Base-by-base conservation (phyloP, 2,329 filamentous ascomycete species). In the Penicillium sclerotigenum region DNA sequence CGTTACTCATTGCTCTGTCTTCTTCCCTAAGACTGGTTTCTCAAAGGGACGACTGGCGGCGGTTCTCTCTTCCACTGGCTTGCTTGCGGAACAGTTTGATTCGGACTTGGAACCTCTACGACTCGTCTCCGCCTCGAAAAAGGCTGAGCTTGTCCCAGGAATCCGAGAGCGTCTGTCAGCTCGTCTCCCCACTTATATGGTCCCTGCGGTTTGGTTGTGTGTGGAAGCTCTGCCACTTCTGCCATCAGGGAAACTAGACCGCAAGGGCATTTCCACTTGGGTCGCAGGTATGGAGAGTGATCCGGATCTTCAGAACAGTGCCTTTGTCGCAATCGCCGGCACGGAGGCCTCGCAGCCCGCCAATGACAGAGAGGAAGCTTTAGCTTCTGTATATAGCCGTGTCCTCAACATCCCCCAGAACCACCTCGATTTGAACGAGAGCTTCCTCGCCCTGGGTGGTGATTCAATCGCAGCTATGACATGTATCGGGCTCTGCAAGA, bases 401-500 rank as follows among this genome's bases (percentile, higher is more conserved):
- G 69, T 76, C 5, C 68, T 76, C n/a, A 75, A 75, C 20, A 66
- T 75, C 18, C 71, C 73, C 0, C 54, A 62, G 11, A 59, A 54
- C 14, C 68, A 68, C 13, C 68, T 77, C n/a, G 66, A 67, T 28
- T 26, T 73, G 34, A 59, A 70, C 18, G 65, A 73, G 45, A 71
- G 72, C 40, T 81, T 80, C 58, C 60, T 80, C 4, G 75, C 71
- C 11, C 60, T 80, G 2, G 78, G 78, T 33, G 79, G 79, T 49
- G 79, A 81, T 54, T 80, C 77, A 0, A 80, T 80, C 52, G 78
- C 78, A 38, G 78, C 79, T 0, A 80, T 81, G 75, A 78, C 78
- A 46, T 78, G 79, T 37, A 73, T 79, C 55, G 75, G 75, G 2
- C 70, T 77, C 34, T 80, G 76, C 57, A 78, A 77, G 46, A 79